A percentile compares a stretch with the other conserved stretches of the same genome.
Conservation (phyloP, 2,329 filamentous ascomycete genomes). For the Fusarium acutatum region DNA sequence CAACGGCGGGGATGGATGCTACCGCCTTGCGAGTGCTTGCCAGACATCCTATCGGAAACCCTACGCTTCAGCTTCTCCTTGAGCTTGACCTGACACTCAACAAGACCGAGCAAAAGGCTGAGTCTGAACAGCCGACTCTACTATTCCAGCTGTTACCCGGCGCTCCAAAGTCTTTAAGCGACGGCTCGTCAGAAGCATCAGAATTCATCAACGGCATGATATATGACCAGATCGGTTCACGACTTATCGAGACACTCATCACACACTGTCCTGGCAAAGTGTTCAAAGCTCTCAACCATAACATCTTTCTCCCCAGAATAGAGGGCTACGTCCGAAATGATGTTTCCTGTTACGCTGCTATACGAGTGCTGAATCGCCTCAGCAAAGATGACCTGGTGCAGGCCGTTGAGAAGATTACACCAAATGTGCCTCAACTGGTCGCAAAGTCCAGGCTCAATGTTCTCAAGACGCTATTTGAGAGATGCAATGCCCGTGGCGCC, state of each 20-base stretch:
- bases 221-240: conserved; percentile 90
- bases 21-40: conserved; percentile 85
- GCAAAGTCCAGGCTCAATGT: conserved; percentile 80
- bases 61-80: conserved; percentile 88
- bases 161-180: conserved; percentile 72
- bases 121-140: conserved; percentile 59
- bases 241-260: conserved; percentile 87
- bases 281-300: conserved; percentile 87
- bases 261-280: conserved; percentile 82
- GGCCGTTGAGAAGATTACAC: conserved; percentile 75
- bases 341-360: conserved; percentile 86
- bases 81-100: conserved; percentile 84
- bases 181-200: conserved; percentile 75
- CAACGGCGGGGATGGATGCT: conserved; percentile 77
- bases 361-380: conserved; percentile 81
- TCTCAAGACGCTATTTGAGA: conserved; percentile 82
- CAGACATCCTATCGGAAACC: conserved; percentile 89
- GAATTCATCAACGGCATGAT: conserved; percentile 85
- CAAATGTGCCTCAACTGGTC: conserved; percentile 77
- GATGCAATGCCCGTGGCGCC: conserved; percentile 75
- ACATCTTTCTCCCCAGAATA: conserved; percentile 82
- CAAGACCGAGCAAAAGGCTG: conserved; percentile 58
- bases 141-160: conserved; percentile 82
- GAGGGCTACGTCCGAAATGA: conserved; percentile 87
- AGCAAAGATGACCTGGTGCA: conserved; percentile 85